Percentiles rank a stretch among this genome's conserved stretches.
phyloP scores from a whole-genome alignment of 768 basidiomycete species.

The Lactifluus subvellereus region DNA sequence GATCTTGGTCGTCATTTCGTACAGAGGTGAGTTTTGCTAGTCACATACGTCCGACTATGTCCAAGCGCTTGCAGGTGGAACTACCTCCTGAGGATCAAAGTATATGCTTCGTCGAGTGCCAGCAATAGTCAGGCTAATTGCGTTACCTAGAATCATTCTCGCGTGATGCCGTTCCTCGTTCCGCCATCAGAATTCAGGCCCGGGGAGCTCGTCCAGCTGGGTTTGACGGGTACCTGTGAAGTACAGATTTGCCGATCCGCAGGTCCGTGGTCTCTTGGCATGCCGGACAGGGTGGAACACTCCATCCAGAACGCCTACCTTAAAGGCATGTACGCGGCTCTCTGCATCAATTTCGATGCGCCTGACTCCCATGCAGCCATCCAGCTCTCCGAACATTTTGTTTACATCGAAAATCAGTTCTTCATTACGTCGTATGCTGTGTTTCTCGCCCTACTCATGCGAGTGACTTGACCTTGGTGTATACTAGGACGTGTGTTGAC shows the following conservation, averaged over 20 bases:
- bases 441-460: background rate
- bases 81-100: slow-evolving; percentile 87
- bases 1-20: slow-evolving; percentile 94
- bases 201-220: slow-evolving; percentile 68
- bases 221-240: slow-evolving; percentile 93
- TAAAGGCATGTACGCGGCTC: slow-evolving; percentile 48
- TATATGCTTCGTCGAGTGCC: slow-evolving; percentile 30
- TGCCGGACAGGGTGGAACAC: slow-evolving; percentile 73
- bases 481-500: slow-evolving; percentile 66
- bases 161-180: slow-evolving; percentile 85
- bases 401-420: slow-evolving; percentile 97
- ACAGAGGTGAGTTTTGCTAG: slow-evolving; percentile 53
- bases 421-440: slow-evolving; percentile 76
- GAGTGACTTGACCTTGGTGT: background rate
- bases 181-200: slow-evolving; percentile 91
- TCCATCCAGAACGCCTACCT: slow-evolving; percentile 95
- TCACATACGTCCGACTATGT: slow-evolving; percentile 1
- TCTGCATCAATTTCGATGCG: background rate
- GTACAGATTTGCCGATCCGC: slow-evolving; percentile 94
- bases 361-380: slow-evolving; percentile 50
- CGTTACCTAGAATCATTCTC: slow-evolving; percentile 71
- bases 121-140: background rate
- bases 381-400: slow-evolving; percentile 90
- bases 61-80: slow-evolving; percentile 65
- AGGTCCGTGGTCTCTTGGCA: slow-evolving; percentile 96